A percentile compares a stretch with the other conserved stretches of the same genome.
Evolutionary conservation across 257 asterid genomes (phyloP).

Genomic region (Nicotiana benthamiana): DNA sequence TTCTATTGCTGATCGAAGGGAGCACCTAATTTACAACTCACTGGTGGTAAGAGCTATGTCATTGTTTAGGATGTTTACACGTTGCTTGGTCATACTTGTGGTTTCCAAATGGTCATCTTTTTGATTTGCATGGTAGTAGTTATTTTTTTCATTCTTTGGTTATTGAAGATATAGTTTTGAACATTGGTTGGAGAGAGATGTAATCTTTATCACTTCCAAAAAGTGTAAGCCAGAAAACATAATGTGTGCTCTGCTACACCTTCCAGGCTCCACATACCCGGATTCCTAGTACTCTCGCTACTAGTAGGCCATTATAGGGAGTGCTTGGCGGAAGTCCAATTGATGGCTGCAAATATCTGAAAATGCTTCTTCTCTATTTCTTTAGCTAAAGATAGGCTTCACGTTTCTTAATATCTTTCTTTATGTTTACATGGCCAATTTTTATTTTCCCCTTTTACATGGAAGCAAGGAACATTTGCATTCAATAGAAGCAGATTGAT

Average conservation of each 20-base stretch:
- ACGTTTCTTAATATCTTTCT: neutral
- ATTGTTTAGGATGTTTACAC: conserved; percentile 5
- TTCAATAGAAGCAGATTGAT: neutral
- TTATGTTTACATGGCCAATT: neutral
- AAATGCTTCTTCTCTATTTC: neutral
- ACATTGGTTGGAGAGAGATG: neutral
- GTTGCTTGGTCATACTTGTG: neutral
- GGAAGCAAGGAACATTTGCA: neutral
- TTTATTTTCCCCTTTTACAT: neutral
- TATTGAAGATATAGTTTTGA: neutral
- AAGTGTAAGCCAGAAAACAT: neutral
- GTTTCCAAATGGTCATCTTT: neutral
- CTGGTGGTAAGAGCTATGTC: conserved; percentile 65
- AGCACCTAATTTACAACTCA: conserved; percentile 77
- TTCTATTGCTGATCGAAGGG: conserved; percentile 93
- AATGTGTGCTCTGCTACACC: neutral
- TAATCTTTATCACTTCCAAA: neutral
- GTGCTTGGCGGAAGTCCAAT: neutral
- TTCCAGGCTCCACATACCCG: neutral
- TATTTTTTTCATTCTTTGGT: neutral
- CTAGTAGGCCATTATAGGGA: neutral
- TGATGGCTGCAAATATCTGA: neutral
- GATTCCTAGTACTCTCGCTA: neutral
- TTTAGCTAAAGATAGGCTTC: neutral
- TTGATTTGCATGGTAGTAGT: neutral